phyloP scores from a whole-genome alignment of 228 moss, liverwort and hornwort species.

The Sphagnum fallax region DNA sequence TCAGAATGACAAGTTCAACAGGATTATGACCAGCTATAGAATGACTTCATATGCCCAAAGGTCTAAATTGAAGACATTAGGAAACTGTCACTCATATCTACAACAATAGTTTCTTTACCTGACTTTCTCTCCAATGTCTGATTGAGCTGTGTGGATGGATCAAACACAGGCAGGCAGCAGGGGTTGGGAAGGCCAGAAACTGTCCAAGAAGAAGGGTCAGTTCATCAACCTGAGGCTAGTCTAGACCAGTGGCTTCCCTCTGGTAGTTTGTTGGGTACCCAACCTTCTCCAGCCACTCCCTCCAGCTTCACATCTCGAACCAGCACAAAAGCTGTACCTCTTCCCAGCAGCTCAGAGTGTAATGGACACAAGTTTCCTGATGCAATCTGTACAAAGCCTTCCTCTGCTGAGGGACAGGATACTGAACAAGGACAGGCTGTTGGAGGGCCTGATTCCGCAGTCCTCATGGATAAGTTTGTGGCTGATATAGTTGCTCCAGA shows the following conservation, averaged over 20 bases:
- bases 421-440: conserved; percentile 4
- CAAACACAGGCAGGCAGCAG: conserved; percentile 42
- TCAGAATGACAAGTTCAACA: no score
- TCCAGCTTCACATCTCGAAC: conserved; percentile 31
- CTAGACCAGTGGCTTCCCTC: conserved; percentile 41
- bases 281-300: conserved; percentile 25
- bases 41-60: no score
- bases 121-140: no score
- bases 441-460: neutral
- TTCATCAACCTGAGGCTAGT: conserved; percentile 43
- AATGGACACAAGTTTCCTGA: conserved; percentile 13
- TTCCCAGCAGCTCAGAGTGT: conserved; percentile 20
- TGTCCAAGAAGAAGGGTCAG: conserved; percentile 7
- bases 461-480: conserved; percentile 2
- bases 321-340: conserved; percentile 7
- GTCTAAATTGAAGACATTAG: no score
- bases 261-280: conserved; percentile 25
- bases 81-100: no score
- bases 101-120: no score
- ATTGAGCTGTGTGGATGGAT: no score
- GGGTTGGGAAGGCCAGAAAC: conserved; percentile 14
- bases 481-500: neutral
- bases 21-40: no score
- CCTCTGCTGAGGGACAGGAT: neutral
- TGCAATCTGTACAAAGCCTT: conserved; percentile 3